Base-by-base conservation (phyloP, 2,329 filamentous ascomycete species). In the Coniella lustricola region DNA sequence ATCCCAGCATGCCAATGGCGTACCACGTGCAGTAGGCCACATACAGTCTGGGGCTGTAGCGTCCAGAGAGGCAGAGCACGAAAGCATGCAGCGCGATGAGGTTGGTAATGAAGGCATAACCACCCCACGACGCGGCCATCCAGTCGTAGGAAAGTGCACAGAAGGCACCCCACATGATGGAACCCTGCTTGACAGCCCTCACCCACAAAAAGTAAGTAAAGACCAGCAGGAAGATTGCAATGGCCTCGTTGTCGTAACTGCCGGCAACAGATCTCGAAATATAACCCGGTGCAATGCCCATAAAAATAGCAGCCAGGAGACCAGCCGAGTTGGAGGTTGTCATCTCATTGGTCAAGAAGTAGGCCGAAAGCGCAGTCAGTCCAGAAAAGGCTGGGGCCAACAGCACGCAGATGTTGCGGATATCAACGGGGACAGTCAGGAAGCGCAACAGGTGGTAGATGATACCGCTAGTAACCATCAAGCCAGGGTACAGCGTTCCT, bases 121-220 rank as follows among this genome's bases (percentile, higher is more conserved):
- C 93, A 77, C 93, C 93, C 93, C 93, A 98, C 16, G 94, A 95
- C 42, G 91, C 93, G 56, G 98, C 93, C 93, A 98, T 98, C 81
- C 98, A 98, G 63, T 93, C 93, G 70, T 98, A 98, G 72, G 94
- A 97, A 48, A 98, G 77, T 37, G 93, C 93, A 59, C 90, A 93
- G 54, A 96, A 75, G 33, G 88, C 90, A 59, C 90, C 91, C 91
- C 91, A 98, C 69, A 96, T 87, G 66, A 95, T 90, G 44, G 93
- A 97, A 21, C 93, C 93, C 50, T 90, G 80, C 76, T 98, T 98
- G 58, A 98, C 78, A 17, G 93, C 89, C 78, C 97, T 97, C 72
- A 98, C 95, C 93, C 93, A 98, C 46, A 98, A 81, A 71, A 84
- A 98, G 71, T 98, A 98, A 65, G 93, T 98, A 68, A 95, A 96